phyloP scores from a whole-genome alignment of 768 basidiomycete species.

The Boletellus ananiceps region DNA sequence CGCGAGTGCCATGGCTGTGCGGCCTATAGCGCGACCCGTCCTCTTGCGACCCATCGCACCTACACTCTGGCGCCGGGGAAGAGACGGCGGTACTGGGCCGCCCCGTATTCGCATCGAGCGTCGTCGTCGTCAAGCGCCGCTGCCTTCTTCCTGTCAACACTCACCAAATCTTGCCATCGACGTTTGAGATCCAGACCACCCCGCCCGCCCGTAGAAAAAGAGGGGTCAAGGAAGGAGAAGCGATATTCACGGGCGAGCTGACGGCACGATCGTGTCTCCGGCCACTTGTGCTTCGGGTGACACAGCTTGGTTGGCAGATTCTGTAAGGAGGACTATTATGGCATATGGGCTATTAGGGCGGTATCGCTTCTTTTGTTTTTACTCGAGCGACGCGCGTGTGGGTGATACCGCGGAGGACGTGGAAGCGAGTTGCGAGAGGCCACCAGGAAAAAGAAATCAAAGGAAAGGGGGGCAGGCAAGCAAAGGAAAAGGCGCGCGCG shows the following conservation, averaged over 20 bases:
- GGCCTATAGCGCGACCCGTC: not conserved
- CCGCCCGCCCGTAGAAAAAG: too few species aligned
- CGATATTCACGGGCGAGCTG: conserved; percentile 7
- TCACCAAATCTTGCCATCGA: too few species aligned
- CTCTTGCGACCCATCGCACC: not conserved
- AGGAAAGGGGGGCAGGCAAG: too few species aligned
- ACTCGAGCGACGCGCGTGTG: not conserved
- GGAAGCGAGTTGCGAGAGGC: not conserved
- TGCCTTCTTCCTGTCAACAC: not conserved
- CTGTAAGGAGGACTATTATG: conserved; percentile 16
- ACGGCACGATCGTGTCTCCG: conserved; percentile 13
- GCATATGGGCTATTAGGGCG: conserved; percentile 23
- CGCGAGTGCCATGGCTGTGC: not conserved
- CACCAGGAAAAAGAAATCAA: too few species aligned
- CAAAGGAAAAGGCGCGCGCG: not conserved
- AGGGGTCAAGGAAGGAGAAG: not conserved
- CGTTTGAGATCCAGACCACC: too few species aligned
- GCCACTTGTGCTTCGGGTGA: conserved; percentile 11
- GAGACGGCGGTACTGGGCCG: not conserved
- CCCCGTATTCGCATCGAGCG: conserved; percentile 9
- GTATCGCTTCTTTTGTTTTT: conserved; percentile 15
- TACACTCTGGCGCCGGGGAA: not conserved
- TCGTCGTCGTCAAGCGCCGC: conserved; percentile 3
- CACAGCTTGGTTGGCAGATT: conserved; percentile 10
- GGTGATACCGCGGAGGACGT: conserved; percentile 17